Conservation (phyloP, 2,329 filamentous ascomycete species). For the Alternaria viburni region DNA sequence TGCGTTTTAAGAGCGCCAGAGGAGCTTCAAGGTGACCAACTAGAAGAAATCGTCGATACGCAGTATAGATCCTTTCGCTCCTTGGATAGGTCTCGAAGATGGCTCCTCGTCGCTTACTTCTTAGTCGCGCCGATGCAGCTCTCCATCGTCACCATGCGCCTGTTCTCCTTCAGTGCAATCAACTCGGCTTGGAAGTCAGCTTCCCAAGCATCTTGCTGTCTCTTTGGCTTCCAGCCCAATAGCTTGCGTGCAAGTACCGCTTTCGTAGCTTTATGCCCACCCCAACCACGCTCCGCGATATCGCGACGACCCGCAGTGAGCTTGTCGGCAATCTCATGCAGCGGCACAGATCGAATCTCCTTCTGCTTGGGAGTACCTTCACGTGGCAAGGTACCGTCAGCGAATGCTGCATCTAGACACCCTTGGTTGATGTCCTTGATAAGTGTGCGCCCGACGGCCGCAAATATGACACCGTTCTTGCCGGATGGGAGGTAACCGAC, state of each 20-base stretch:
- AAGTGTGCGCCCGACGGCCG: conserved; percentile 15
- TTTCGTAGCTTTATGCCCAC: conserved; percentile 20
- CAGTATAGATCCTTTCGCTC: neutral
- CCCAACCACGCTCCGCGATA: conserved; percentile 21
- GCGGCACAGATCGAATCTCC: conserved; percentile 14
- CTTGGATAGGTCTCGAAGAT: neutral
- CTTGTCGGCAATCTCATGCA: conserved; percentile 21
- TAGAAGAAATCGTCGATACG: rapidly evolving
- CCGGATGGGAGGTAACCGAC: conserved; percentile 20
- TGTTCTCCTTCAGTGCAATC: conserved; percentile 16
- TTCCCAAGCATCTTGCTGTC: conserved; percentile 17
- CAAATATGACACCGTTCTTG: conserved; percentile 18
- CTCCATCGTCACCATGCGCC: conserved; percentile 12
- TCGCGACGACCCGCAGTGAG: conserved; percentile 15
- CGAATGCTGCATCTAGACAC: conserved; percentile 23
- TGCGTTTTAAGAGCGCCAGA: neutral
- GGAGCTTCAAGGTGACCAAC: neutral
- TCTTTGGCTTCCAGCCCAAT: conserved; percentile 20
- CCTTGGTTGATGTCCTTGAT: conserved; percentile 19
- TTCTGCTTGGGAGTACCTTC: conserved; percentile 19
- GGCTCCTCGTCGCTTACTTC: neutral
- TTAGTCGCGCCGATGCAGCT: conserved; percentile 15
- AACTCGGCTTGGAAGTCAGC: conserved; percentile 22
- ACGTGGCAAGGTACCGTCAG: conserved; percentile 14
- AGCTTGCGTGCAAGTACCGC: conserved; percentile 15